Percentiles rank a stretch among this genome's conserved stretches.
phyloP scores from a whole-genome alignment of 2,329 filamentous ascomycete genomes.

The Trichoderma polysporum region DNA sequence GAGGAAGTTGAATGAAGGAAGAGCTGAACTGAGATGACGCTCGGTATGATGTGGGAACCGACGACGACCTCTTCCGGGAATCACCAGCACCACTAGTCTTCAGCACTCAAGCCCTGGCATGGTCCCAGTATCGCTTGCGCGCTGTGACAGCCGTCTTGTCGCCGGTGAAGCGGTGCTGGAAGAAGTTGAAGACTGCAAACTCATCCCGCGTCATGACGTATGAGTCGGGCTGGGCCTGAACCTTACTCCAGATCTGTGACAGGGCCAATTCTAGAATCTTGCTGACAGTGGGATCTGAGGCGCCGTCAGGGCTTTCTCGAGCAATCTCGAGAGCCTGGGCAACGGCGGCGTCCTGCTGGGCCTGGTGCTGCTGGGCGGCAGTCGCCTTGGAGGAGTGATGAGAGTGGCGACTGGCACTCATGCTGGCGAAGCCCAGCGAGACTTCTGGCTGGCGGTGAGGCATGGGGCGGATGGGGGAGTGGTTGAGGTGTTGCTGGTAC shows the following conservation, averaged over 20 bases:
- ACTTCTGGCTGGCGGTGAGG: constrained; percentile 28
- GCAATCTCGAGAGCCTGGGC: constrained; percentile 72
- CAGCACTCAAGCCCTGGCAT: constrained; percentile 35
- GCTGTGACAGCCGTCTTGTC: constrained; percentile 49
- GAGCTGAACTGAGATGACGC: neutral
- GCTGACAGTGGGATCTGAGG: constrained; percentile 60
- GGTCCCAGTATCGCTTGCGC: constrained; percentile 54
- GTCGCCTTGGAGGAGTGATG: constrained; percentile 26
- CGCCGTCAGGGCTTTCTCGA: constrained; percentile 68
- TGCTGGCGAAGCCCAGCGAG: constrained; percentile 20
- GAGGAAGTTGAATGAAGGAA: neutral
- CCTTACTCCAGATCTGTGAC: constrained; percentile 63
- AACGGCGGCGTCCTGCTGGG: constrained; percentile 45
- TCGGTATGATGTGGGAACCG: neutral
- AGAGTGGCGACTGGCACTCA: constrained; percentile 12
- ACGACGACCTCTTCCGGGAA: neutral
- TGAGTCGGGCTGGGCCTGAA: constrained; percentile 62
- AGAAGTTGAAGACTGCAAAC: constrained; percentile 86
- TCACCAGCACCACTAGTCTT: neutral
- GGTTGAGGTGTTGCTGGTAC: constrained; percentile 19
- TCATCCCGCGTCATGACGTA: constrained; percentile 76
- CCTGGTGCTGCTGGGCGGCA: constrained; percentile 25
- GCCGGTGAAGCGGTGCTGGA: constrained; percentile 64
- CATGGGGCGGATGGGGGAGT: constrained; percentile 23
- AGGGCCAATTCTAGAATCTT: constrained; percentile 66